A percentile compares a stretch with the other conserved stretches of the same genome.
phyloP scores from a whole-genome alignment of 2,329 filamentous ascomycete genomes.

The Purpureocillium takamizusanense region DNA sequence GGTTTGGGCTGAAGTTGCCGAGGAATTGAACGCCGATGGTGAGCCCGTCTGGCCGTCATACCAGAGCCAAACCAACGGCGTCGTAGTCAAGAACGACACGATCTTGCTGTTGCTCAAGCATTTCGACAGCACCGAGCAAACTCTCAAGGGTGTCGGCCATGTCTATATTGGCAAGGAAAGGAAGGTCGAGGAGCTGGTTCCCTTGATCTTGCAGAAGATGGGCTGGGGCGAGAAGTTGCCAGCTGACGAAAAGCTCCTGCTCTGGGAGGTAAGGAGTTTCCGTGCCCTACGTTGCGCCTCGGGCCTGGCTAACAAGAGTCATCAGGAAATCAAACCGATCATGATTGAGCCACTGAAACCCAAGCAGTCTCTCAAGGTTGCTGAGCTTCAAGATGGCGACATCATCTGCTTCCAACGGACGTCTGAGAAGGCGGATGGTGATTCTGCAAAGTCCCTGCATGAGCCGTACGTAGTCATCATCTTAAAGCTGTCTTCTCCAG shows the following conservation, averaged over 20 bases:
- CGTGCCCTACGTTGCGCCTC: neutral
- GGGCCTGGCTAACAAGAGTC: slow-evolving; percentile 2
- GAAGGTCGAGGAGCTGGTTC: slow-evolving; percentile 76
- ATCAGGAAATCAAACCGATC: slow-evolving; percentile 82
- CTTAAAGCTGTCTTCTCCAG: neutral
- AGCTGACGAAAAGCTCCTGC: slow-evolving; percentile 49
- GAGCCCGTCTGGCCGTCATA: slow-evolving; percentile 63
- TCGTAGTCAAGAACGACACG: slow-evolving; percentile 48
- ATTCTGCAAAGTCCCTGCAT: slow-evolving; percentile 17
- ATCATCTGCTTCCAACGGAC: slow-evolving; percentile 87
- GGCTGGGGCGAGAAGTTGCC: slow-evolving; percentile 70
- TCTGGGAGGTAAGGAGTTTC: slow-evolving; percentile 60
- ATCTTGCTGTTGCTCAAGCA: slow-evolving; percentile 89
- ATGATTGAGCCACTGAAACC: slow-evolving; percentile 96
- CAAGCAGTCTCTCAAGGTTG: slow-evolving; percentile 79
- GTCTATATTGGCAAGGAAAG: slow-evolving; percentile 82
- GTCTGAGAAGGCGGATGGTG: slow-evolving; percentile 32
- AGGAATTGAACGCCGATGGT: slow-evolving; percentile 58
- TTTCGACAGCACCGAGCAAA: slow-evolving; percentile 73
- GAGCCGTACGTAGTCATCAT: slow-evolving; percentile 18
- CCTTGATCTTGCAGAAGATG: slow-evolving; percentile 73
- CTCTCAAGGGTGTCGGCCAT: slow-evolving; percentile 67
- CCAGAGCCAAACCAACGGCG: slow-evolving; percentile 46
- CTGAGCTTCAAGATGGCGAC: slow-evolving; percentile 94
- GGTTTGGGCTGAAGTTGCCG: slow-evolving; percentile 76